phyloP scores from a whole-genome alignment of 441 rosid species.

The Brassica hybrid region DNA sequence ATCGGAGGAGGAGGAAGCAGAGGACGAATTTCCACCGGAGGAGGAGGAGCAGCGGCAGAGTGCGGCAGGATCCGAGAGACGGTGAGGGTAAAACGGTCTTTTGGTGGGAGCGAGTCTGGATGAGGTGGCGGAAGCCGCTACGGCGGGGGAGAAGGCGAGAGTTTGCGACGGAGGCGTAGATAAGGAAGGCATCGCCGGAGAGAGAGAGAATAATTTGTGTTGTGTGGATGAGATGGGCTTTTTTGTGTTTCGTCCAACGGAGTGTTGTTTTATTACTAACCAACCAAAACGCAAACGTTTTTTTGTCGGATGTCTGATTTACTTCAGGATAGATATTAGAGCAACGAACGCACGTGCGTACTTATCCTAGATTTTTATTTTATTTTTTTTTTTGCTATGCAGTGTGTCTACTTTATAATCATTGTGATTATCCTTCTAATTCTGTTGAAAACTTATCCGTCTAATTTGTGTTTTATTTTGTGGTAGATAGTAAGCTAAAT shows the following conservation, averaged over 20 bases:
- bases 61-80: conserved; percentile 47
- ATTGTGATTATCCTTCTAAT: background rate
- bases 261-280: background rate
- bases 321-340: background rate
- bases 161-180: background rate
- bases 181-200: conserved; percentile 28
- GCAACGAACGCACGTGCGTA: conserved; percentile 7
- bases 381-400: background rate
- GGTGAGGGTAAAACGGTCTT: conserved; percentile 5
- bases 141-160: conserved; percentile 4
- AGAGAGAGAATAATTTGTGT: background rate
- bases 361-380: background rate
- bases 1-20: conserved; percentile 41
- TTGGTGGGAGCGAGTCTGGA: background rate
- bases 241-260: background rate
- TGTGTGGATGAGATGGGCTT: background rate
- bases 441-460: background rate
- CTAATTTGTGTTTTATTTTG: too few relatives aligned
- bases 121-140: background rate
- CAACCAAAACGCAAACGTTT: conserved; percentile 2
- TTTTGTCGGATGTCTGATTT: background rate
- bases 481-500: too few relatives aligned
- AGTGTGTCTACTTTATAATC: background rate
- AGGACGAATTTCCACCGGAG: conserved; percentile 31
- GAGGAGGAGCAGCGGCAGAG: conserved; percentile 55